Conservation (phyloP, 768 basidiomycete genomes). For the Lactifluus piperatus region DNA sequence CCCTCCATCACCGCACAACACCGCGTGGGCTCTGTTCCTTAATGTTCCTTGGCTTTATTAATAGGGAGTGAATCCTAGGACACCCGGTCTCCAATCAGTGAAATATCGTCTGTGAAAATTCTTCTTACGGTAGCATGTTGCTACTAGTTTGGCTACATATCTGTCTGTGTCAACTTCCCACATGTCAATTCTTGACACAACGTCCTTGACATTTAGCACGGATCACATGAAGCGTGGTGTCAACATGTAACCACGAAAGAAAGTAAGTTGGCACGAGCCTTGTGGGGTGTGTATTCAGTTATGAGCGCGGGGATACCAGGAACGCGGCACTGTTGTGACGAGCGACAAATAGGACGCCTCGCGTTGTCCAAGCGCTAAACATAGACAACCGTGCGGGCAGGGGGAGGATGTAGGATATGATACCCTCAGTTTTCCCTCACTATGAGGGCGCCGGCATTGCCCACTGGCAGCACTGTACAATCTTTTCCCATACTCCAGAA, state of each 20-base stretch:
- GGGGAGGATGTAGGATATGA: background rate
- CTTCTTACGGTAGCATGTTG: too few relatives aligned
- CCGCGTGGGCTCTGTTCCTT: background rate
- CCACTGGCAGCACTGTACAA: too few relatives aligned
- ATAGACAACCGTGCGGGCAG: background rate
- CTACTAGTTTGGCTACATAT: too few relatives aligned
- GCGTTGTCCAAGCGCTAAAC: background rate
- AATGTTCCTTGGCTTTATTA: background rate
- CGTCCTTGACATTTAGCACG: background rate
- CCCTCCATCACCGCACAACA: background rate
- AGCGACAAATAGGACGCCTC: background rate
- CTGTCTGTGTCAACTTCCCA: background rate
- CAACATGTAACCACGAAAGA: background rate
- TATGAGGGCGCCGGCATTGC: background rate
- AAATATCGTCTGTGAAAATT: too few relatives aligned
- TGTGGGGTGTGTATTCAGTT: background rate
- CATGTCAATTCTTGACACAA: background rate
- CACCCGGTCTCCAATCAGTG: background rate
- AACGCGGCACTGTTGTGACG: background rate
- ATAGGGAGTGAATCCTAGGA: background rate
- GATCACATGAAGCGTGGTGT: background rate
- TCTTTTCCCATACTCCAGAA: too few relatives aligned
- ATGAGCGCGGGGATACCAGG: background rate
- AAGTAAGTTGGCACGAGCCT: background rate
- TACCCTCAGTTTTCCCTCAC: background rate